Conservation (phyloP, 1,139 yeast species). For the Geotrichum candidum region DNA sequence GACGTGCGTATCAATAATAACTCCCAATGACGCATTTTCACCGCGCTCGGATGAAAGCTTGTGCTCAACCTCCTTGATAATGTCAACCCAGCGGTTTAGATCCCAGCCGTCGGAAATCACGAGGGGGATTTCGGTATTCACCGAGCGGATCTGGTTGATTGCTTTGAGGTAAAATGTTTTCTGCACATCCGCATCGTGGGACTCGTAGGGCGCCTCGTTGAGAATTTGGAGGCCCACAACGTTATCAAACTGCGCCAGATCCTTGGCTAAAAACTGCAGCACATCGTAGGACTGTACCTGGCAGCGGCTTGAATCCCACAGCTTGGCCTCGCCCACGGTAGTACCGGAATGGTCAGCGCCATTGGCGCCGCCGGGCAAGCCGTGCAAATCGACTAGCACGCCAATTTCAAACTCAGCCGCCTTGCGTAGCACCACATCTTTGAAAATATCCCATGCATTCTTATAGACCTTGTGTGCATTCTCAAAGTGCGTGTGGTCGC, state of each 20-base stretch:
- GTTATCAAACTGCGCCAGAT: slow-evolving; percentile 54
- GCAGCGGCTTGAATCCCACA: slow-evolving; percentile 48
- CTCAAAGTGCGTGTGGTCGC: slow-evolving; percentile 58
- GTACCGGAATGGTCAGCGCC: slow-evolving; percentile 80
- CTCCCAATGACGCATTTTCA: slow-evolving; percentile 41
- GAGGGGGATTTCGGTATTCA: slow-evolving; percentile 57
- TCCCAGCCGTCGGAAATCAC: slow-evolving; percentile 94
- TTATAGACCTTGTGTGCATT: slow-evolving; percentile 50
- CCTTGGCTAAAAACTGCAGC: slow-evolving; percentile 57
- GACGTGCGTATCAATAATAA: slow-evolving; percentile 76
- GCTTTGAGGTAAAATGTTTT: slow-evolving; percentile 65
- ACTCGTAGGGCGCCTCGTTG: slow-evolving; percentile 67
- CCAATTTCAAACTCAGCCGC: slow-evolving; percentile 59
- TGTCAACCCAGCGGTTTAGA: slow-evolving; percentile 70
- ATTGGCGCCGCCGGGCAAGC: slow-evolving; percentile 89
- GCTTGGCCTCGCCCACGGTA: slow-evolving; percentile 49
- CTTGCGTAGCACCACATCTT: slow-evolving; percentile 45
- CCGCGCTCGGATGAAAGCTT: slow-evolving; percentile 24
- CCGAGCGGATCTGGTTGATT: slow-evolving; percentile 50
- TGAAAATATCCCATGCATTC: slow-evolving; percentile 64
- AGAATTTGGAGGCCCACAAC: slow-evolving; percentile 77
- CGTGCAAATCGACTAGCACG: slow-evolving; percentile 80
- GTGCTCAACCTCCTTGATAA: slow-evolving; percentile 48
- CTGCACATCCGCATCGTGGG: slow-evolving; percentile 40
- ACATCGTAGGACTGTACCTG: slow-evolving; percentile 47